These are phyloP conservation scores for Aspergillus puulaauensis DNA, from an alignment of 2,329 filamentous ascomycete genomes.

Conservation along the genomic window DNA sequence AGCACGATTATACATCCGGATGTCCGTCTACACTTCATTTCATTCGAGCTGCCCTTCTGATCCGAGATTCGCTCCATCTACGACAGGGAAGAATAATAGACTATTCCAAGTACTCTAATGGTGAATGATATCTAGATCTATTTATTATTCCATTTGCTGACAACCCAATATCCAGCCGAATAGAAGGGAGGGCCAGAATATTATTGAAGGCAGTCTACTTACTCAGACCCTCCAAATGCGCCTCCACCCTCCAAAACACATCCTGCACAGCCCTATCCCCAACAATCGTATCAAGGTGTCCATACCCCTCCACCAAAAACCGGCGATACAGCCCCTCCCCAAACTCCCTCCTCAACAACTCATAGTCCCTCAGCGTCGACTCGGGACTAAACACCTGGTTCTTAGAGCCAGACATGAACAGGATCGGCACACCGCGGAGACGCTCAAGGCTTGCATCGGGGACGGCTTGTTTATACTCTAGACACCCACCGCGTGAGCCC, in stretches of 20 bases:
- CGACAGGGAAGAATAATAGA: too few species aligned
- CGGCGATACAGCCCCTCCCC: slow-evolving; percentile 19
- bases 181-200: too few species aligned
- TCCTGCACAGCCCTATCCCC: slow-evolving; percentile 19
- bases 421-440: slow-evolving; percentile 21
- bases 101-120: too few species aligned
- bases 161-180: too few species aligned
- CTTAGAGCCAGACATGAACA: slow-evolving; percentile 23
- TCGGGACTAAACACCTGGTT: slow-evolving; percentile 28
- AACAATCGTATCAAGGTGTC: slow-evolving; percentile 29
- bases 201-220: too few species aligned
- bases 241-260: slow-evolving; percentile 15
- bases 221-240: too few species aligned
- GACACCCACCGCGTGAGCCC: slow-evolving; percentile 6
- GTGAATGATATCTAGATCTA: too few species aligned
- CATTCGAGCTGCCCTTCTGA: too few species aligned
- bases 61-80: too few species aligned
- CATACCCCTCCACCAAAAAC: slow-evolving; percentile 23
- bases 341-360: slow-evolving; percentile 21
- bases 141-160: too few species aligned
- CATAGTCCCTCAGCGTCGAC: slow-evolving; percentile 24
- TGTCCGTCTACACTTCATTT: too few species aligned
- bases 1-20: too few species aligned
- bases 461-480: background rate
- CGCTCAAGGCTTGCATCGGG: slow-evolving; percentile 9